Conservation (phyloP, 805 yeast species). For the Candida nitratophila region DNA sequence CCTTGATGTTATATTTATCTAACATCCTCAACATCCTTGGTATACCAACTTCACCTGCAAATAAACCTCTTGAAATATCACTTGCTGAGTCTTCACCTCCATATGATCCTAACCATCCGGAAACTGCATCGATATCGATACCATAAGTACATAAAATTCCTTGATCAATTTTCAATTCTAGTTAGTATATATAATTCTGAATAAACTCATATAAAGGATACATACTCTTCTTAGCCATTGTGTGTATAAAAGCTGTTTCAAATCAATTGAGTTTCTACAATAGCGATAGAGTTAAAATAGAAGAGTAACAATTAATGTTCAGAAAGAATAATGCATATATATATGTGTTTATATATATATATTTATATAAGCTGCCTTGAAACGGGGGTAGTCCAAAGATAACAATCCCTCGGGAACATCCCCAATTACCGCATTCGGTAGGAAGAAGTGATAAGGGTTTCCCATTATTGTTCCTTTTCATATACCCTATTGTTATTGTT, state of each 20-base stretch:
- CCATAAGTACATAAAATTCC: conserved; percentile 30
- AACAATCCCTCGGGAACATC: no score
- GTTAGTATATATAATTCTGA: not conserved
- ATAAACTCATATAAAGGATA: no score
- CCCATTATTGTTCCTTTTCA: no score
- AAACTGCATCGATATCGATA: conserved; percentile 31
- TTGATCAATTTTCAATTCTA: conserved; percentile 4
- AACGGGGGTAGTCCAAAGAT: no score
- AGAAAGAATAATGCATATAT: no score
- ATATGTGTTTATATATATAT: no score
- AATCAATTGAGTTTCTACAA: not conserved
- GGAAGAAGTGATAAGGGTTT: not conserved
- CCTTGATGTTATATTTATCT: conserved; percentile 28
- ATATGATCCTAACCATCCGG: conserved; percentile 32
- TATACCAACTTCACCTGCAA: conserved; percentile 31
- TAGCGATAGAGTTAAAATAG: not conserved
- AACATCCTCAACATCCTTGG: conserved; percentile 27
- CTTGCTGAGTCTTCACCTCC: conserved; percentile 30
- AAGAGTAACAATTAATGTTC: no score
- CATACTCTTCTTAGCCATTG: conserved; percentile 1
- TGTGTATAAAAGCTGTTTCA: not conserved
- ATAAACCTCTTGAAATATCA: conserved; percentile 30
- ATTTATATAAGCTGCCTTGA: no score
- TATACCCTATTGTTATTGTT: no score
- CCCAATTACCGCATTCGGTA: not conserved